Evolutionary conservation across 208 protist species (phyloP).

Genomic region (Trypanosoma conorhini): DNA sequence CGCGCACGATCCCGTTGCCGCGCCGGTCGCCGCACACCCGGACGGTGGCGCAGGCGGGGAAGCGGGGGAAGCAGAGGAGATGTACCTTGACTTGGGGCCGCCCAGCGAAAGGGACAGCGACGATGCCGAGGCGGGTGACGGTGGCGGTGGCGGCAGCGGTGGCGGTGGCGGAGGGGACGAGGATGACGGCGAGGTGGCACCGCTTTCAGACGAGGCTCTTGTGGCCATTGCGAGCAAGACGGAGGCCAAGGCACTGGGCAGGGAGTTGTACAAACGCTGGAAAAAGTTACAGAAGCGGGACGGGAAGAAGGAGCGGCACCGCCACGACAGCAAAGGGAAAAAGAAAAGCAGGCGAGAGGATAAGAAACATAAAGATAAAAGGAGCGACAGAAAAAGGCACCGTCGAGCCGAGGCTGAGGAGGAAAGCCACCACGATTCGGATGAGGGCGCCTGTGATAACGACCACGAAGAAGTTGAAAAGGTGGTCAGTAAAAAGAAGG

Average conservation of each 20-base stretch:
- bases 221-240: conserved; percentile 47
- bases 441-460: neutral
- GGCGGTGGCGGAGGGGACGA: neutral
- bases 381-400: conserved; percentile 27
- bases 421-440: conserved; percentile 13
- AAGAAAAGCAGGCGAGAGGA: conserved; percentile 16
- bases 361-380: conserved; percentile 25
- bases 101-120: conserved; percentile 2
- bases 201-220: conserved; percentile 43
- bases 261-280: conserved; percentile 70
- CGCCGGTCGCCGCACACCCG: neutral
- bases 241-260: conserved; percentile 56
- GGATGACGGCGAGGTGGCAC: neutral
- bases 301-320: conserved; percentile 28
- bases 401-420: conserved; percentile 23
- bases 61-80: conserved; percentile 4
- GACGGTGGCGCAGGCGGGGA: neutral
- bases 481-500: neutral
- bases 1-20: neutral
- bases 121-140: conserved; percentile 1
- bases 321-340: conserved; percentile 20
- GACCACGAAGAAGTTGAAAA: conserved; percentile 14
- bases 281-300: conserved; percentile 51
- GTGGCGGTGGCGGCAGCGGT: neutral
- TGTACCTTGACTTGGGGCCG: conserved; percentile 17